A percentile compares a stretch with the other conserved stretches of the same genome.
These are phyloP conservation scores for Vigna reflexopilosa DNA, from an alignment of 306 rosid genomes.

Conservation along the genomic window DNA sequence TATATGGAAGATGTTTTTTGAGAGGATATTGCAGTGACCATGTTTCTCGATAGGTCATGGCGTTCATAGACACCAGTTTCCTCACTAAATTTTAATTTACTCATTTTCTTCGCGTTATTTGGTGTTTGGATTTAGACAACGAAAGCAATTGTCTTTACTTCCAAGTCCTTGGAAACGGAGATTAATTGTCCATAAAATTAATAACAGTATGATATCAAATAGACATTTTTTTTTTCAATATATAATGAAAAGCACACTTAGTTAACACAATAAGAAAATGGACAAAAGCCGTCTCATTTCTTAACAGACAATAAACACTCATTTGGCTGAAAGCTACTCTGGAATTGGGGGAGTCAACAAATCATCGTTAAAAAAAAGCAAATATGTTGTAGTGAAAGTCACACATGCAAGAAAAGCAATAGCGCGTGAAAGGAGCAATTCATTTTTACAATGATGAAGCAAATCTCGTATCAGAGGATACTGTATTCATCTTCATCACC, in stretches of 20 bases:
- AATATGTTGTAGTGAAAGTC: slow-evolving; percentile 14
- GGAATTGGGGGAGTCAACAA: slow-evolving; percentile 3
- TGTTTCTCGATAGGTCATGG: too few species aligned
- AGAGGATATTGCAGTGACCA: too few species aligned
- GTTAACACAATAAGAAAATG: background rate
- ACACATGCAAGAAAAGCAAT: slow-evolving; percentile 19
- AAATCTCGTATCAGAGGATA: slow-evolving; percentile 49
- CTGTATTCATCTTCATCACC: slow-evolving; percentile 60
- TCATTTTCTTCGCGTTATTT: slow-evolving; percentile 9
- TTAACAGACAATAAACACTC: background rate
- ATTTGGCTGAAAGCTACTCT: background rate
- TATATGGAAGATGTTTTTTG: background rate
- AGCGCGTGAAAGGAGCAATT: slow-evolving; percentile 14
- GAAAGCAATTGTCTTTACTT: background rate
- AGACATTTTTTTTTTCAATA: too few species aligned
- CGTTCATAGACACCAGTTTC: too few species aligned
- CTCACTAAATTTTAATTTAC: background rate
- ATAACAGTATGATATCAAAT: background rate
- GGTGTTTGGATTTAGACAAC: background rate
- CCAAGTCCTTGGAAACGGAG: background rate
- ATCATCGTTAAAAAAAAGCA: slow-evolving; percentile 3
- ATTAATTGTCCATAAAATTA: background rate
- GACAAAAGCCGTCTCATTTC: background rate
- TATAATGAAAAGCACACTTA: background rate
- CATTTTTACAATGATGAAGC: slow-evolving; percentile 47